Conservation (phyloP, 1,139 yeast species). For the Kodamaea plutei region DNA sequence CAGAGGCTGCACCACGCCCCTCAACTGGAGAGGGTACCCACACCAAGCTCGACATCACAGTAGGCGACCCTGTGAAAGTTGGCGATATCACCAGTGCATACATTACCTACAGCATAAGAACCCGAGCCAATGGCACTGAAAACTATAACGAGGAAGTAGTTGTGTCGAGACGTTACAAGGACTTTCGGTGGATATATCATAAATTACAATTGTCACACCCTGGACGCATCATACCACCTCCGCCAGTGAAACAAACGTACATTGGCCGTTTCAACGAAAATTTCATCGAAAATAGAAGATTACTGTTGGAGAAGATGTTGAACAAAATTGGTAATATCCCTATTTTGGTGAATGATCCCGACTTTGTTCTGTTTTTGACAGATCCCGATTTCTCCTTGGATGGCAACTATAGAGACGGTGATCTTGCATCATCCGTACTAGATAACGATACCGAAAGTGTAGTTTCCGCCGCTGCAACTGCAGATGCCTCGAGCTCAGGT, state of each 20-base stretch:
- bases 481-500: conserved; percentile 14
- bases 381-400: conserved; percentile 67
- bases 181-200: conserved; percentile 84
- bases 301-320: conserved; percentile 87
- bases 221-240: conserved; percentile 91
- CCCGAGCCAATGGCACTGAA: conserved; percentile 39
- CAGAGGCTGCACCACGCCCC: conserved; percentile 8
- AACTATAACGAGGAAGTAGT: conserved; percentile 30
- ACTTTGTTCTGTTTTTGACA: conserved; percentile 73
- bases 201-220: conserved; percentile 85
- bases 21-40: conserved; percentile 1
- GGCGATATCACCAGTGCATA: conserved; percentile 89
- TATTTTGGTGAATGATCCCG: conserved; percentile 62
- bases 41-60: conserved; percentile 54
- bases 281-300: conserved; percentile 80
- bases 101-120: conserved; percentile 76
- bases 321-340: conserved; percentile 58
- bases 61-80: conserved; percentile 88
- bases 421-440: conserved; percentile 17
- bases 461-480: conserved; percentile 20
- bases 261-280: conserved; percentile 86
- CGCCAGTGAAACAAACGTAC: conserved; percentile 87
- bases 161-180: conserved; percentile 77
- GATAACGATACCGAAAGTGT: conserved; percentile 19
- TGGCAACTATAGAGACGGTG: conserved; percentile 48